phyloP scores from a whole-genome alignment of 148 eudicot species.

The Chenopodium suecicum region DNA sequence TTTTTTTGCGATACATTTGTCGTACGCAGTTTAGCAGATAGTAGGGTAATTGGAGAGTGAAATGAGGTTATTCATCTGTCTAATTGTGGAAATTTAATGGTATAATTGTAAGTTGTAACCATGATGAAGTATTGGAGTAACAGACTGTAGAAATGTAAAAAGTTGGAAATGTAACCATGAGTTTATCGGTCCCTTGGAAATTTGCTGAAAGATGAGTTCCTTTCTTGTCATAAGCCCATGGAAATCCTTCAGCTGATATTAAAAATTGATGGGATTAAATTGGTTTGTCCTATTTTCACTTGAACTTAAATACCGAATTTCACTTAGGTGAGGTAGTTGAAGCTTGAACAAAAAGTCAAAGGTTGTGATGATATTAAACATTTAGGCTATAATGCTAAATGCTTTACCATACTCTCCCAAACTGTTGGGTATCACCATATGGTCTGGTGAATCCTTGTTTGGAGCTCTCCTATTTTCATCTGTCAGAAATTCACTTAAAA shows the following conservation, averaged over 20 bases:
- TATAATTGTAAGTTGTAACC: background rate
- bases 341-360: background rate
- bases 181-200: background rate
- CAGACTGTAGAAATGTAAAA: background rate
- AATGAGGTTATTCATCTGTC: background rate
- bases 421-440: background rate
- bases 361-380: background rate
- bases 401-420: background rate
- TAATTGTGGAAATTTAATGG: background rate
- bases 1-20: background rate
- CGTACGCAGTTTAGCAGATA: background rate
- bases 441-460: background rate
- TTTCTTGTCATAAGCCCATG: background rate
- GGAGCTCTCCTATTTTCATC: constrained; percentile 3
- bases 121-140: background rate
- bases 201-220: background rate
- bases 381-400: background rate
- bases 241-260: background rate
- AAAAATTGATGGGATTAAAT: background rate
- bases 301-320: background rate
- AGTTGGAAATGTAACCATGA: no score
- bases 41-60: background rate
- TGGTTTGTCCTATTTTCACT: background rate
- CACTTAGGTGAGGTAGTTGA: background rate
- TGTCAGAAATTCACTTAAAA: background rate